Evolutionary conservation across 148 eudicot species (phyloP).

Genomic region (Rhododendron henanense): DNA sequence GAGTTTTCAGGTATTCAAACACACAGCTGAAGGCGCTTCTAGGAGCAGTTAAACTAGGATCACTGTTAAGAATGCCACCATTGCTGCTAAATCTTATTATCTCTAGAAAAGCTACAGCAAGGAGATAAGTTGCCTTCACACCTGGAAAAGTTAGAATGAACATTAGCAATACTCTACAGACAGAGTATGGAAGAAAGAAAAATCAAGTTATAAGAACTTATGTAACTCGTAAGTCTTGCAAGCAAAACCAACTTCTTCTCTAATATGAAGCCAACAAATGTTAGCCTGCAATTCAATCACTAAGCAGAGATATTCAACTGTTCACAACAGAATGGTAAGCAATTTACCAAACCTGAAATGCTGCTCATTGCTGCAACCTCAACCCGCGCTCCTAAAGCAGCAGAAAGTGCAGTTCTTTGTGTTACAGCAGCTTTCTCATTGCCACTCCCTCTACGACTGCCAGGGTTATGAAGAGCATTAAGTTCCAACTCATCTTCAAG

Average conservation of each 20-base stretch:
- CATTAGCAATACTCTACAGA: conserved; percentile 15
- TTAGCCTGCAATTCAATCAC: conserved; percentile 1
- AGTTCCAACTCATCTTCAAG: conserved; percentile 99
- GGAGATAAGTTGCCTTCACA: conserved; percentile 96
- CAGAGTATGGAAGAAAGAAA: neutral
- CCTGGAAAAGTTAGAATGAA: conserved; percentile 44
- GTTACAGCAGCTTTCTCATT: conserved; percentile 94
- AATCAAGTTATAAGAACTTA: neutral
- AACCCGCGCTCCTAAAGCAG: conserved; percentile 95
- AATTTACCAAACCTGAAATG: conserved; percentile 62
- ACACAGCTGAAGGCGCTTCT: conserved; percentile 98
- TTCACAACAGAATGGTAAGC: neutral
- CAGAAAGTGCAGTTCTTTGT: conserved; percentile 91
- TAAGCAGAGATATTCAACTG: neutral
- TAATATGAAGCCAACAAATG: neutral
- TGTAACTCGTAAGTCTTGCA: neutral
- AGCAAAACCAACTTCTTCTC: conserved; percentile 1
- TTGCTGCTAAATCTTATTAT: conserved; percentile 96
- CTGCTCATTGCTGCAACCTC: conserved; percentile 88
- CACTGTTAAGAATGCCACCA: conserved; percentile 92
- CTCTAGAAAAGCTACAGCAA: conserved; percentile 95
- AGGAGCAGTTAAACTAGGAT: conserved; percentile 52
- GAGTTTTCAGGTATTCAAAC: conserved; percentile 92
- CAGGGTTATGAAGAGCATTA: conserved; percentile 99
- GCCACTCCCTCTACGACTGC: conserved; percentile 80